A percentile compares a stretch with the other conserved stretches of the same genome.
phyloP scores from a whole-genome alignment of 495 filamentous ascomycete genomes.

The Aspergillus haitiensis region DNA sequence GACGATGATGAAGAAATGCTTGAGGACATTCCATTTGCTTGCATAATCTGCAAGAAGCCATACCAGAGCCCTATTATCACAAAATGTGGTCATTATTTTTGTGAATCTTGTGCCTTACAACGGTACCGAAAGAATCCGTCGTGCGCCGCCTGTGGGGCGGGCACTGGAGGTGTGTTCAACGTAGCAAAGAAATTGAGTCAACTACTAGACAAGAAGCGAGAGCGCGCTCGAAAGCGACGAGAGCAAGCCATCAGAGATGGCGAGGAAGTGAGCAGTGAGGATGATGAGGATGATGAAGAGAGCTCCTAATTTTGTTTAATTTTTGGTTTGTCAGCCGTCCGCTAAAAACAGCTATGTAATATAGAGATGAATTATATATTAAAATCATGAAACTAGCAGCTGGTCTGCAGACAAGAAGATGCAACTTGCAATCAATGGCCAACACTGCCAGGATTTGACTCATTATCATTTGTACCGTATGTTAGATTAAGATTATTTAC shows the following conservation, averaged over 20 bases:
- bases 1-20: constrained; percentile 75
- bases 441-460: too few species aligned
- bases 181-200: constrained; percentile 78
- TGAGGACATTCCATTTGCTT: constrained; percentile 92
- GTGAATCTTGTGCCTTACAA: constrained; percentile 81
- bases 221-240: constrained; percentile 62
- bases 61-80: constrained; percentile 86
- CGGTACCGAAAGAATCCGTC: constrained; percentile 77
- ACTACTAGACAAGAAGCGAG: constrained; percentile 79
- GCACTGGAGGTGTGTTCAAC: constrained; percentile 89
- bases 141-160: constrained; percentile 81
- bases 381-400: neutral
- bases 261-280: constrained; percentile 67
- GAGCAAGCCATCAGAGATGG: constrained; percentile 71
- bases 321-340: neutral
- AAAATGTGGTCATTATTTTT: constrained; percentile 94
- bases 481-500: too few species aligned
- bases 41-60: constrained; percentile 79
- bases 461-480: too few species aligned
- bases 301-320: constrained; percentile 7
- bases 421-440: too few species aligned
- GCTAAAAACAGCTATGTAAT: neutral
- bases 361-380: neutral
- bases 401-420: neutral
- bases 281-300: constrained; percentile 29